Evolutionary conservation across 345 rosid species (phyloP).

Genomic region (Sonneratia alba): DNA sequence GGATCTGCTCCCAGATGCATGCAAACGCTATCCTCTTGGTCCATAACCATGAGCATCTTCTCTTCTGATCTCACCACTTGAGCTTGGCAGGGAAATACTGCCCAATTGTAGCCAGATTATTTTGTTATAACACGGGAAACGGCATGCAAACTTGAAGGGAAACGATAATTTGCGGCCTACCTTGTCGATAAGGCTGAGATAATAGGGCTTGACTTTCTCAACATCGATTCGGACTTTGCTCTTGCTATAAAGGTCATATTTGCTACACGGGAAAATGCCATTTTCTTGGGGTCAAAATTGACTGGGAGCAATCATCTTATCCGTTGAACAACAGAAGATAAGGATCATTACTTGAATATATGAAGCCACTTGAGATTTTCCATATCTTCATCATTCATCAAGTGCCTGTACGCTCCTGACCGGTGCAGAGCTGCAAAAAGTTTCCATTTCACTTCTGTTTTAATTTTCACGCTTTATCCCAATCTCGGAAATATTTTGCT

Average conservation of each 20-base stretch:
- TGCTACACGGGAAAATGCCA: constrained; percentile 19
- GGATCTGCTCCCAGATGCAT: too few relatives aligned
- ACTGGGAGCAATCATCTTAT: background rate
- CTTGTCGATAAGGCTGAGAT: constrained; percentile 37
- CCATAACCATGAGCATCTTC: background rate
- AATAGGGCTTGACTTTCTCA: constrained; percentile 45
- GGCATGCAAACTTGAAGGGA: background rate
- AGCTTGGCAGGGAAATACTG: constrained; percentile 25
- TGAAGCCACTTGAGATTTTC: constrained; percentile 44
- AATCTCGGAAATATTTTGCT: background rate
- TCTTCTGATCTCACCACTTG: constrained; percentile 19
- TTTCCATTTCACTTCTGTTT: background rate
- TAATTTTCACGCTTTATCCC: background rate
- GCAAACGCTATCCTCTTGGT: too few relatives aligned
- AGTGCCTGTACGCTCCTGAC: constrained; percentile 32
- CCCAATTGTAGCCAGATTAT: background rate
- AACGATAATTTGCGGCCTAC: constrained; percentile 6
- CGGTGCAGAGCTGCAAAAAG: constrained; percentile 35
- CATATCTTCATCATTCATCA: constrained; percentile 41
- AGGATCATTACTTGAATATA: constrained; percentile 28
- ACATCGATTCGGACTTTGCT: constrained; percentile 44
- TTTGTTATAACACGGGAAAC: background rate
- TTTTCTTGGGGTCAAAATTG: background rate
- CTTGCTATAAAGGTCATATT: constrained; percentile 59
- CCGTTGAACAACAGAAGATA: background rate